phyloP scores from a whole-genome alignment of 305 asterid genomes.

The Withania somnifera region DNA sequence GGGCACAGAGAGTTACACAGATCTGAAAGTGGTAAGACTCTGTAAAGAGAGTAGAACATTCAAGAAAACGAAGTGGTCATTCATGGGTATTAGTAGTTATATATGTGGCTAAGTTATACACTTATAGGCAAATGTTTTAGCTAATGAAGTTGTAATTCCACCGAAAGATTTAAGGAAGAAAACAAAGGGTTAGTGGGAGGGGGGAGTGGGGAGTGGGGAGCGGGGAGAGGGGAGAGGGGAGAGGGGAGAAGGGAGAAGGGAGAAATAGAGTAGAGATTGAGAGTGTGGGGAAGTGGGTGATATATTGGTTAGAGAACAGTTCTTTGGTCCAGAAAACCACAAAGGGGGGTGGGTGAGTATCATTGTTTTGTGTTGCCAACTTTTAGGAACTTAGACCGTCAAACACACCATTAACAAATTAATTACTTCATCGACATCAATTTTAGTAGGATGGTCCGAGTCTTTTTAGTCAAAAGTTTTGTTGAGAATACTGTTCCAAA shows the following conservation, averaged over 20 bases:
- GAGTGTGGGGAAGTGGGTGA: neutral
- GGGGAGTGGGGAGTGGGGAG: neutral
- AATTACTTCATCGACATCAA: no score
- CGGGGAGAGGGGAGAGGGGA: neutral
- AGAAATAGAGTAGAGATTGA: neutral
- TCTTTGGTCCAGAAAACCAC: neutral
- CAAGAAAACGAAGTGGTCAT: conserved; percentile 1
- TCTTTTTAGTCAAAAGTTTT: no score
- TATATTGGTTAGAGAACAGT: neutral
- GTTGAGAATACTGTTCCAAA: no score
- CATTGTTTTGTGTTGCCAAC: conserved; percentile 1
- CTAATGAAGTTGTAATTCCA: neutral
- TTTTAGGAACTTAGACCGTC: conserved; percentile 3
- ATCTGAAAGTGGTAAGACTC: neutral
- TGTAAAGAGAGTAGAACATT: neutral
- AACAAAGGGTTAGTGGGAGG: no score
- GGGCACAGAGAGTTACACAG: neutral
- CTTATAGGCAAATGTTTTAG: neutral
- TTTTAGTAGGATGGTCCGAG: no score
- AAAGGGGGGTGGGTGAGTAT: neutral
- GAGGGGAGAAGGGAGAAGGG: neutral
- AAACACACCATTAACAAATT: neutral
- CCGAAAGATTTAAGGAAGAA: neutral
- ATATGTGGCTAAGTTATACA: neutral
- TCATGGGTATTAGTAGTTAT: neutral